Base-by-base conservation (phyloP, 441 rosid species). In the Populus trichocarpa region DNA sequence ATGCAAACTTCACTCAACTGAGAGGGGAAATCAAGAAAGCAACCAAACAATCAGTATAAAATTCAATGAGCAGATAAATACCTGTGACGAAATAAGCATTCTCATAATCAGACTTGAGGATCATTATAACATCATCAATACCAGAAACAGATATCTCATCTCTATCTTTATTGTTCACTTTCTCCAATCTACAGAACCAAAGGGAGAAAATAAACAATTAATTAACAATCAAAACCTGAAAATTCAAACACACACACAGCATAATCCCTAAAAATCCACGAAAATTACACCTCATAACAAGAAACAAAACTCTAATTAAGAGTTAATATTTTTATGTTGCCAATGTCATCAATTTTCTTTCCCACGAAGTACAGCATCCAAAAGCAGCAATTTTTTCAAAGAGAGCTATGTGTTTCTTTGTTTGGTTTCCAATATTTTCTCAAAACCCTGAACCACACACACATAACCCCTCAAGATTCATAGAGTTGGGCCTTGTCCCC, bases 1-100 rank as follows among this genome's bases (percentile, higher is more conserved):
- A 42, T 42, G 16, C 6, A 0, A 42, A 26, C 67, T 9, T 3
- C 67, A 64, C 67, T 26, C 26, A 64, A 23, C 26, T 64, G 68
- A 23, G 23, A 65, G 1, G 68, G 12, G 68, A 65, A 65, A 65
- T 22, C 68, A 22, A 28, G 14, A 12, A 65, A 22, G 68, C 30
- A n/a, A 8, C 25, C 67, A 63, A 63, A 63, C 11, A 14, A n/a
- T 16, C 8, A 33, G 26, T 18, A 42, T 8, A 10, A 22, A 71
- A 71, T 1, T 6, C 61, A 71, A 23, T 22, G 32, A 3, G 69
- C 6, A 22, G 65, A 68, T 28, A 67, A 50, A 50, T 74, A 93
- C 99, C 99, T 50, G 96, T 92, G 72, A 93, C 93, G 85, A 95
- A 95, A 84, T 95, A 93, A 36, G 93, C 92, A 85, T 89, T 90